Conservation (phyloP, 1,284 basidiomycete genomes). For the Microbotryomycetes sp. region DNA sequence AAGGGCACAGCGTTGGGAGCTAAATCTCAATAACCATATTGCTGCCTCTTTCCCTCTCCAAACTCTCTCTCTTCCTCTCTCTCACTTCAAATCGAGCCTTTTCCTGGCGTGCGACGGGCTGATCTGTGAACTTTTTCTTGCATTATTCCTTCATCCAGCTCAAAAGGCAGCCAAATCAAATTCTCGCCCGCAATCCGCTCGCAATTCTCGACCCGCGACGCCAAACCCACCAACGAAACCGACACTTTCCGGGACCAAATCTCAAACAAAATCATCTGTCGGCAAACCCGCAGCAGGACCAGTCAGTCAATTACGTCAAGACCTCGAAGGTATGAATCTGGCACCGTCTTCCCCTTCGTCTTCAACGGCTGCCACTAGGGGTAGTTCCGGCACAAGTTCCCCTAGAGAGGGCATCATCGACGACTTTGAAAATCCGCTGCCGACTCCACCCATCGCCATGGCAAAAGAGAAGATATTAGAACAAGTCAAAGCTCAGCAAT, state of each 20-base stretch:
- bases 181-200: conserved; percentile 9
- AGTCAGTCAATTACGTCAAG: conserved; percentile 50
- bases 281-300: conserved; percentile 8
- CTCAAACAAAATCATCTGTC: conserved; percentile 16
- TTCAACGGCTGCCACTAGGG: background rate
- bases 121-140: too few species aligned
- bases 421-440: conserved; percentile 30
- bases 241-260: conserved; percentile 23
- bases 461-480: conserved; percentile 78
- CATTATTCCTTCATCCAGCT: background rate
- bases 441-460: conserved; percentile 58
- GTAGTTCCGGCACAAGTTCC: background rate
- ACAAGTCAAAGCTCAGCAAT: conserved; percentile 59
- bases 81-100: too few species aligned
- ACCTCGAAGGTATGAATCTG: conserved; percentile 68
- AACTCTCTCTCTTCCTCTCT: too few species aligned
- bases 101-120: too few species aligned
- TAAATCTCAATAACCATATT: too few species aligned
- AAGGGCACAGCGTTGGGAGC: conserved; percentile 52
- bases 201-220: conserved; percentile 13
- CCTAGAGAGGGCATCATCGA: background rate
- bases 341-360: background rate
- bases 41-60: too few species aligned
- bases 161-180: background rate
- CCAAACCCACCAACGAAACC: conserved; percentile 7